These are phyloP conservation scores for Magnaporthiopsis rhizophila DNA, from an alignment of 2,329 filamentous ascomycete genomes.

Conservation along the genomic window DNA sequence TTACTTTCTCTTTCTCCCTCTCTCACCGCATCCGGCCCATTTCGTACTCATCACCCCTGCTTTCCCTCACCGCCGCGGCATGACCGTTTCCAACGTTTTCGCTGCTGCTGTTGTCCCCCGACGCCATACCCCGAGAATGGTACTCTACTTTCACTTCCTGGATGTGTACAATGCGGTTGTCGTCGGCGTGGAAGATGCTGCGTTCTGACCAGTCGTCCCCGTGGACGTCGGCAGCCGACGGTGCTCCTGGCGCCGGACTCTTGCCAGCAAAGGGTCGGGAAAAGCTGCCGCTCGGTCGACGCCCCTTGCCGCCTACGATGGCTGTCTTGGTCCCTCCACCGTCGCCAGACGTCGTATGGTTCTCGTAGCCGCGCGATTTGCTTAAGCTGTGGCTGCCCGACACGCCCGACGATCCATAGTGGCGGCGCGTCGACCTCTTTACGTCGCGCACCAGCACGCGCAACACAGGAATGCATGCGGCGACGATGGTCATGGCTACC, in stretches of 20 bases:
- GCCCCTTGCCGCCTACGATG: background rate
- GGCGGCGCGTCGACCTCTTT: background rate
- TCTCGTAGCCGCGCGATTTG: background rate
- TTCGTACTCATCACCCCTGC: background rate
- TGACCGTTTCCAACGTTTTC: background rate
- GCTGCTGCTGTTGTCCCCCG: background rate
- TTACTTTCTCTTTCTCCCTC: no score
- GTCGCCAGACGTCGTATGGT: background rate
- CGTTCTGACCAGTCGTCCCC: constrained; percentile 4
- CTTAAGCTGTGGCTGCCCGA: background rate
- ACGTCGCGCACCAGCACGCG: constrained; percentile 18
- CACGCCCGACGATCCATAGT: background rate
- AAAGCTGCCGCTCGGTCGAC: background rate
- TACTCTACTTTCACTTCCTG: constrained; percentile 3
- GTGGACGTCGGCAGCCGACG: background rate
- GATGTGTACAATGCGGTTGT: background rate
- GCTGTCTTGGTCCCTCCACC: background rate
- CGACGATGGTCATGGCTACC: constrained; percentile 26
- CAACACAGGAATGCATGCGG: constrained; percentile 24
- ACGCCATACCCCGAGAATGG: background rate
- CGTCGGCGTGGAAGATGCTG: constrained; percentile 1
- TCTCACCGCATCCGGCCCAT: background rate
- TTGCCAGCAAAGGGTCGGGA: no score
- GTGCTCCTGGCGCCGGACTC: no score
- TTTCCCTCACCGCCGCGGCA: no score